These are phyloP conservation scores for Trichophyton mentagrophytes DNA, from an alignment of 2,329 filamentous ascomycete species.

Conservation along the genomic window DNA sequence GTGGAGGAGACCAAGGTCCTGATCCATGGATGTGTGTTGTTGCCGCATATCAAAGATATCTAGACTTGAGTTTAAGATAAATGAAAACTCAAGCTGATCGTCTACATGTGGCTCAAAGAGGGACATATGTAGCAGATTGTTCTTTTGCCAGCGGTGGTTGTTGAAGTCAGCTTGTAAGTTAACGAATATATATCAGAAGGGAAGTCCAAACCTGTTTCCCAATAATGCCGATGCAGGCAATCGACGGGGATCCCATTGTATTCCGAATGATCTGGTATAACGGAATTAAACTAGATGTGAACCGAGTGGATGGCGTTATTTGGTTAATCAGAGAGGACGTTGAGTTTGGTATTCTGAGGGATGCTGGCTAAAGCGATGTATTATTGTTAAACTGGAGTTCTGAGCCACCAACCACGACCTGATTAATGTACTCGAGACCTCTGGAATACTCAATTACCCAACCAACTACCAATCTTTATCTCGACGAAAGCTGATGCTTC, in stretches of 20 bases:
- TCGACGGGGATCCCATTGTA: conserved; percentile 36
- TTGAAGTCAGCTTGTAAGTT: background rate
- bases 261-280: background rate
- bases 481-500: background rate
- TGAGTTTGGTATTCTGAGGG: background rate
- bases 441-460: too few species aligned
- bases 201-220: conserved; percentile 65
- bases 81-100: conserved; percentile 69
- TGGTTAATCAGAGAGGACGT: background rate
- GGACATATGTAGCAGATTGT: conserved; percentile 88
- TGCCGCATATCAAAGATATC: conserved; percentile 86
- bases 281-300: background rate
- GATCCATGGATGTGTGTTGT: conserved; percentile 57
- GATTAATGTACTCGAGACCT: background rate
- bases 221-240: conserved; percentile 87
- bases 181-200: background rate
- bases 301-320: background rate
- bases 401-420: background rate
- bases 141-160: conserved; percentile 41
- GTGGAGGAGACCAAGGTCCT: conserved; percentile 84
- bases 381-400: background rate
- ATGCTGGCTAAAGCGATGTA: background rate
- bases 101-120: conserved; percentile 75
- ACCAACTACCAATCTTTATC: too few species aligned
- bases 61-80: conserved; percentile 78